Evolutionary conservation across 768 basidiomycete species (phyloP).

Genomic region (Cystobasidium tubakii): DNA sequence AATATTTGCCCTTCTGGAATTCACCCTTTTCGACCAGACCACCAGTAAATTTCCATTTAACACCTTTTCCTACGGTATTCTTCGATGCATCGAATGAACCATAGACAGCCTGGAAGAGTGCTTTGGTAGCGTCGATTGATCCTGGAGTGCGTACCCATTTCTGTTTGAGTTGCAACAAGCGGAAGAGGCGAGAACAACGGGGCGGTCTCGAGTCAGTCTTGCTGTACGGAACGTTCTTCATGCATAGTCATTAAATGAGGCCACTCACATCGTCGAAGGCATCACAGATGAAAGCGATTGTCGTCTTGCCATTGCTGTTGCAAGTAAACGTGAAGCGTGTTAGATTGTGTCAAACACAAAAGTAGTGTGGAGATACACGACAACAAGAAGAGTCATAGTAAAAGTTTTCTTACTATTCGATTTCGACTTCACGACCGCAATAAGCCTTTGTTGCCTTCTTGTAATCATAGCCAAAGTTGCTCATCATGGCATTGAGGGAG

Average conservation of each 20-base stretch:
- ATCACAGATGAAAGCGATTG: constrained; percentile 40
- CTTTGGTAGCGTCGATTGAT: constrained; percentile 34
- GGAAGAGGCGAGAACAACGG: neutral
- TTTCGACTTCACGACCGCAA: constrained; percentile 38
- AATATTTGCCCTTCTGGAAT: neutral
- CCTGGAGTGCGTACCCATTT: constrained; percentile 37
- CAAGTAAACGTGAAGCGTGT: neutral
- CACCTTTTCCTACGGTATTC: constrained; percentile 40
- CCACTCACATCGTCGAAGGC: constrained; percentile 37
- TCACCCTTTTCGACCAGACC: constrained; percentile 8
- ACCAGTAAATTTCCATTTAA: constrained; percentile 43
- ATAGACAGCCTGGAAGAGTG: constrained; percentile 32
- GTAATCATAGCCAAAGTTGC: constrained; percentile 39
- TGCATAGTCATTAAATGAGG: too few species aligned
- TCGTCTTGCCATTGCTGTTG: constrained; percentile 27
- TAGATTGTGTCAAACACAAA: neutral
- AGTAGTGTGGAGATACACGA: too few species aligned
- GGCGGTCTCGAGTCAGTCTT: too few species aligned
- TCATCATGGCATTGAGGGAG: constrained; percentile 40
- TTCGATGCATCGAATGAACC: constrained; percentile 36
- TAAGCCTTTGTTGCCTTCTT: constrained; percentile 38
- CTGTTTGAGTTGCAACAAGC: neutral
- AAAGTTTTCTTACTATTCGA: too few species aligned
- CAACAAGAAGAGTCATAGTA: constrained; percentile 8
- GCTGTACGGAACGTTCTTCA: too few species aligned